phyloP scores from a whole-genome alignment of 2,329 filamentous ascomycete genomes.

The Calcarisporium arbuscula region DNA sequence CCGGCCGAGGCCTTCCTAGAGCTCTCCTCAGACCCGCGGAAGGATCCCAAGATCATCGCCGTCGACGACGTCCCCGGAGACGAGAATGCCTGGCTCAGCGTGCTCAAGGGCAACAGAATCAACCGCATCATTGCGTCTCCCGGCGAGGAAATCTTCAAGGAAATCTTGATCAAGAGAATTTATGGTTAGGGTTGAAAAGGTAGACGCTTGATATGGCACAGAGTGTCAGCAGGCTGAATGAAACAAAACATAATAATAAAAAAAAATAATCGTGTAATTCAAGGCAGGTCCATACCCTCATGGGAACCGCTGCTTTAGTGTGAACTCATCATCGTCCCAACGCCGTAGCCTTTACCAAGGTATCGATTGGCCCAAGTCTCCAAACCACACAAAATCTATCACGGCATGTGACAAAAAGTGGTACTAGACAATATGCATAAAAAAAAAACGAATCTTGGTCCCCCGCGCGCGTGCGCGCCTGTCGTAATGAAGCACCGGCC shows the following conservation, averaged over 20 bases:
- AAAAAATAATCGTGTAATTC: slow-evolving; percentile 4
- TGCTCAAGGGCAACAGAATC: slow-evolving; percentile 70
- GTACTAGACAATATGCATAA: slow-evolving; percentile 5
- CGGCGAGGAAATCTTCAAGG: slow-evolving; percentile 60
- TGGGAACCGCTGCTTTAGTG: too few relatives aligned
- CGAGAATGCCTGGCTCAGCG: slow-evolving; percentile 67
- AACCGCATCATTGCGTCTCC: slow-evolving; percentile 66
- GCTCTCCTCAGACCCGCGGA: slow-evolving; percentile 34
- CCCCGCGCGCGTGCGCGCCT: too few relatives aligned
- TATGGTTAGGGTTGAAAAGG: slow-evolving; percentile 38
- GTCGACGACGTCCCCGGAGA: slow-evolving; percentile 60
- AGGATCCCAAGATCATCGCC: slow-evolving; percentile 31
- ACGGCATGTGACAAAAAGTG: too few relatives aligned
- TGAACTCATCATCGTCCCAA: slow-evolving; percentile 8
- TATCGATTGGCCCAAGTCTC: too few relatives aligned
- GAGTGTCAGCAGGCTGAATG: background rate
- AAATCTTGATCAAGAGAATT: slow-evolving; percentile 57
- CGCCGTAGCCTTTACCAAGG: slow-evolving; percentile 12
- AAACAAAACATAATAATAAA: background rate
- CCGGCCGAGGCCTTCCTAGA: slow-evolving; percentile 36
- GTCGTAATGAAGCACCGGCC: too few relatives aligned
- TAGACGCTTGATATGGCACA: too few relatives aligned
- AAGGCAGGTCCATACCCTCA: too few relatives aligned
- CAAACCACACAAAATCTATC: too few relatives aligned
- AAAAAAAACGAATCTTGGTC: background rate